A percentile compares a stretch with the other conserved stretches of the same genome.
Conservation (phyloP, 2,329 filamentous ascomycete species). For the Alternaria longipes region DNA sequence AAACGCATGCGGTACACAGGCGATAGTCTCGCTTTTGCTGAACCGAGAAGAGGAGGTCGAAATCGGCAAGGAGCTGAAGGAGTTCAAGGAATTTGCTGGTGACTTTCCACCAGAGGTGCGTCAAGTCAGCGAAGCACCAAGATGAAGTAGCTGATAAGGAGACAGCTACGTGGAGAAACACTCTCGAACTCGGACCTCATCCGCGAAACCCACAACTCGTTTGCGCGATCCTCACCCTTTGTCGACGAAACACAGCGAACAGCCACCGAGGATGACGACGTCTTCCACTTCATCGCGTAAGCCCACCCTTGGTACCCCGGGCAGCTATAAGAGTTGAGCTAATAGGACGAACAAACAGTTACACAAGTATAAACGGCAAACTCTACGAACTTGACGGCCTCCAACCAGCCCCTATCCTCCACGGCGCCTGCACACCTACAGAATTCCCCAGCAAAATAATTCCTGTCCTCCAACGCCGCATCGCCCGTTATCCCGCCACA, state of each 20-base stretch:
- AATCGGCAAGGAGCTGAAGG: conserved; percentile 73
- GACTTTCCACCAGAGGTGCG: conserved; percentile 72
- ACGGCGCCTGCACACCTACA: conserved; percentile 75
- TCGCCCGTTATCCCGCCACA: conserved; percentile 81
- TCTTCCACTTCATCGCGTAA: conserved; percentile 92
- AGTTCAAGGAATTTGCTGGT: conserved; percentile 89
- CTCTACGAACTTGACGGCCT: conserved; percentile 96
- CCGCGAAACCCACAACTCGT: conserved; percentile 82
- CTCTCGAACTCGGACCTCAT: conserved; percentile 71
- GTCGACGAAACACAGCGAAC: conserved; percentile 85
- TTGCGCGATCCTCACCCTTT: conserved; percentile 88
- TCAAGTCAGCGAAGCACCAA: conserved; percentile 5
- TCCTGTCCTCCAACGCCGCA: conserved; percentile 83
- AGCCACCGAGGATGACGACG: conserved; percentile 80
- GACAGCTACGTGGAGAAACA: conserved; percentile 72
- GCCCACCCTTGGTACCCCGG: background rate
- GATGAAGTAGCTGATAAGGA: conserved; percentile 11
- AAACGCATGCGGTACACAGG: conserved; percentile 97
- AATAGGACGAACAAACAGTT: conserved; percentile 53
- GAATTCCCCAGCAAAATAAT: conserved; percentile 84
- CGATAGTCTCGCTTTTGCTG: conserved; percentile 87
- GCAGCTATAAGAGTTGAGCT: background rate
- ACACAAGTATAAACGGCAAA: conserved; percentile 79
- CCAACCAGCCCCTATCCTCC: conserved; percentile 89
- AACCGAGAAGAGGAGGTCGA: conserved; percentile 80